Conservation (phyloP, 257 asterid species). For the Paraleonurus japonicus region DNA sequence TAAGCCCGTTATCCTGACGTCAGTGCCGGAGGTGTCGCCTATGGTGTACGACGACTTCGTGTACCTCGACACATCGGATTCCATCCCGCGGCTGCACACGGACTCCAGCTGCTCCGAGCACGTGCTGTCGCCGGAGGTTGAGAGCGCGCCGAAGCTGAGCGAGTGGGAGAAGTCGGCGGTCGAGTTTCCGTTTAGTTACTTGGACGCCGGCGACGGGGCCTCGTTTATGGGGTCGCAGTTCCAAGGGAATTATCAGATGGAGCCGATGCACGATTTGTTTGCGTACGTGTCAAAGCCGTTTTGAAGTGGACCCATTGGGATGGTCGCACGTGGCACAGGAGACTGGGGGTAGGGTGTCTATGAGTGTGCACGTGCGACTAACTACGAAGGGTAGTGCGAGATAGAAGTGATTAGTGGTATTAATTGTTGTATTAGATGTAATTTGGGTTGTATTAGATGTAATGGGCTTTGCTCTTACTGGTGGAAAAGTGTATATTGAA, state of each 20-base stretch:
- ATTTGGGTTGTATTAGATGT: background rate
- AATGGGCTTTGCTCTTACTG: background rate
- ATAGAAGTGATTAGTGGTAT: slow-evolving; percentile 6
- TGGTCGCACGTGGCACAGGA: slow-evolving; percentile 48
- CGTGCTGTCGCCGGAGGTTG: slow-evolving; percentile 85
- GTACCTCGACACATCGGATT: slow-evolving; percentile 66
- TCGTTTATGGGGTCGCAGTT: slow-evolving; percentile 40
- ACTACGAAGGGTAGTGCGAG: background rate
- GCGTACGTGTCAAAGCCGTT: slow-evolving; percentile 60
- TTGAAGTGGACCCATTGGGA: slow-evolving; percentile 25
- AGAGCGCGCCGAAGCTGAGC: slow-evolving; percentile 58
- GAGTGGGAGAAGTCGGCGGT: slow-evolving; percentile 62
- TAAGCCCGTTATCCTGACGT: slow-evolving; percentile 49
- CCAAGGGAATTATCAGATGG: slow-evolving; percentile 46
- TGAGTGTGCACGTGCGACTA: slow-evolving; percentile 59
- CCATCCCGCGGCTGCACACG: slow-evolving; percentile 70
- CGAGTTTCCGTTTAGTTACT: slow-evolving; percentile 52
- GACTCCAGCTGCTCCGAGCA: slow-evolving; percentile 87
- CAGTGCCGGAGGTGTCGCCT: slow-evolving; percentile 40
- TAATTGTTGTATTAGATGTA: slow-evolving; percentile 1
- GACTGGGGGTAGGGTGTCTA: slow-evolving; percentile 37
- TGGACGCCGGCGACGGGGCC: slow-evolving; percentile 39
- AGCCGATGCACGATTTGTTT: slow-evolving; percentile 63
- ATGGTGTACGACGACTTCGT: slow-evolving; percentile 49
- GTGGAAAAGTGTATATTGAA: slow-evolving; percentile 22